Percentiles rank a stretch among this genome's conserved stretches.
These are phyloP conservation scores for Rhizopogon rudus DNA, from an alignment of 768 basidiomycete species.

Conservation along the genomic window DNA sequence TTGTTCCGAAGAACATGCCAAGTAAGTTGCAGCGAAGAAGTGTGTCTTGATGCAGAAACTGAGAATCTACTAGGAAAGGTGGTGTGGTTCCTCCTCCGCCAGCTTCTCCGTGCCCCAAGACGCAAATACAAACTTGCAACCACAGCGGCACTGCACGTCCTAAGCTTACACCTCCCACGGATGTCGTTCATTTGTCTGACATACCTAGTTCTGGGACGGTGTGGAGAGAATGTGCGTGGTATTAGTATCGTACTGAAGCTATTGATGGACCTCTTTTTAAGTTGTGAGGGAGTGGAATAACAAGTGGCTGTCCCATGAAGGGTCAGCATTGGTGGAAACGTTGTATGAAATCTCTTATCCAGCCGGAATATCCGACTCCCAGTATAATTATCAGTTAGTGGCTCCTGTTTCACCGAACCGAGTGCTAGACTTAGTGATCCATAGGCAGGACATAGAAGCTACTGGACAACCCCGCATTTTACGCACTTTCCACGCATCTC, in stretches of 20 bases:
- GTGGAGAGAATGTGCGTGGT: slow-evolving; percentile 47
- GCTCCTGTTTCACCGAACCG: slow-evolving; percentile 1
- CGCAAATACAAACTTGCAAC: not conserved
- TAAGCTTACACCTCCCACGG: slow-evolving; percentile 11
- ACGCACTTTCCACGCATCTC: slow-evolving; percentile 57
- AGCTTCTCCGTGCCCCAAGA: not conserved
- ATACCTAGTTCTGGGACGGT: slow-evolving; percentile 39
- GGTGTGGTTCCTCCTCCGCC: not conserved
- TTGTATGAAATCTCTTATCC: slow-evolving; percentile 46
- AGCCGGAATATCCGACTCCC: slow-evolving; percentile 25
- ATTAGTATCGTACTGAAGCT: slow-evolving; percentile 12
- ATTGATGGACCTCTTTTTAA: slow-evolving; percentile 7
- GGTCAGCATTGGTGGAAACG: slow-evolving; percentile 40
- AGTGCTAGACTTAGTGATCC: not conserved
- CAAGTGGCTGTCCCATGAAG: not conserved
- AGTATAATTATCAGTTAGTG: slow-evolving; percentile 46
- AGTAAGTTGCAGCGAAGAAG: slow-evolving; percentile 29
- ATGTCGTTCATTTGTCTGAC: slow-evolving; percentile 43
- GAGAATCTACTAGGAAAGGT: not conserved
- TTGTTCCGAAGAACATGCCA: slow-evolving; percentile 57
- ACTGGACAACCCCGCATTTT: slow-evolving; percentile 37
- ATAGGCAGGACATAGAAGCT: slow-evolving; percentile 30
- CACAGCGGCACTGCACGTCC: not conserved
- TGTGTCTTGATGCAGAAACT: not conserved
- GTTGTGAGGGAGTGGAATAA: not conserved